Evolutionary conservation across 345 rosid genomes (phyloP).

Genomic region (Psidium friedrichsthalianum): DNA sequence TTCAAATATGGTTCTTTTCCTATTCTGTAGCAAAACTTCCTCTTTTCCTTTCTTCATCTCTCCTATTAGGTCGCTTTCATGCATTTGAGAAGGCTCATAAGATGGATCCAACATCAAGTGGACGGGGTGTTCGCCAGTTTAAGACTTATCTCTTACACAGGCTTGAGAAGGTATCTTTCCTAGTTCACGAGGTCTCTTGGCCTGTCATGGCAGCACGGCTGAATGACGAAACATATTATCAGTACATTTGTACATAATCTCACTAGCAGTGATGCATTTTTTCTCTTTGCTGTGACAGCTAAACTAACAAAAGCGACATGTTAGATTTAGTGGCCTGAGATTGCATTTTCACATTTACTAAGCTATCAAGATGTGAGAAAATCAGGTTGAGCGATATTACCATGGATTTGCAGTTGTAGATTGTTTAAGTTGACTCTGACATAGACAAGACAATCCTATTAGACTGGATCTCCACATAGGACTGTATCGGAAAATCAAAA

Average conservation of each 20-base stretch:
- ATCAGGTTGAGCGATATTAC: background rate
- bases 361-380: background rate
- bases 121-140: constrained; percentile 89
- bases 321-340: background rate
- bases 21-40: background rate
- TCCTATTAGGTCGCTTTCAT: constrained; percentile 70
- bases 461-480: background rate
- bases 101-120: constrained; percentile 52
- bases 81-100: constrained; percentile 85
- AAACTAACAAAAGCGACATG: background rate
- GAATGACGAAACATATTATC: background rate
- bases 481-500: background rate
- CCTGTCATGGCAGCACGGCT: background rate
- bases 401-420: background rate
- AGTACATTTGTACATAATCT: background rate
- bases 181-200: background rate
- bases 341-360: background rate
- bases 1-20: background rate
- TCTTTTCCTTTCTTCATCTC: background rate
- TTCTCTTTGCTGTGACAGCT: background rate
- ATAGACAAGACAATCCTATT: background rate
- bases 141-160: constrained; percentile 78
- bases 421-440: background rate
- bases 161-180: constrained; percentile 58
- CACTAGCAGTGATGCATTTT: background rate